phyloP scores from a whole-genome alignment of 306 rosid species.

The Oemleria cerasiformis region DNA sequence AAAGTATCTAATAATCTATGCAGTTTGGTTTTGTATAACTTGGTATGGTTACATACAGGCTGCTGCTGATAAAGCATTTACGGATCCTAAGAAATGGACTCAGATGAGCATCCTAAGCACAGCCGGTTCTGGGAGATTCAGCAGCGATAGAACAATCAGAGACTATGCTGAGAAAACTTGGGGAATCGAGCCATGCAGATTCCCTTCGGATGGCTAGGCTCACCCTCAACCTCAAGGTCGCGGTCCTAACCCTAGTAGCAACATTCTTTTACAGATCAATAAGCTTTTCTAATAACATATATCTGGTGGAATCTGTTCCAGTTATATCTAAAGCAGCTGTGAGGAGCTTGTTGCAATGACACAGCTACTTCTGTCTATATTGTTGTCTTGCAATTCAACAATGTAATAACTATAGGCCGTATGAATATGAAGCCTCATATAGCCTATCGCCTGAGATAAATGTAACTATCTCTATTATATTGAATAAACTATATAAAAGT shows the following conservation, averaged over 20 bases:
- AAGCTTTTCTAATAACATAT: neutral
- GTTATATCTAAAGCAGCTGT: neutral
- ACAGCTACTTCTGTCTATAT: neutral
- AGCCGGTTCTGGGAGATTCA: conserved; percentile 68
- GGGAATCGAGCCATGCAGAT: conserved; percentile 68
- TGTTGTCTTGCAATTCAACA: neutral
- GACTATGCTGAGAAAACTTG: conserved; percentile 64
- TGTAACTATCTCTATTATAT: too few species aligned
- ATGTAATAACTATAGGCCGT: neutral
- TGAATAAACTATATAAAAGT: too few species aligned
- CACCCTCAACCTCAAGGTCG: neutral
- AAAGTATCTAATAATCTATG: neutral
- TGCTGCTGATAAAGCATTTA: conserved; percentile 64
- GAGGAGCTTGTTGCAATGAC: neutral
- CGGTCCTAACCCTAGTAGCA: neutral
- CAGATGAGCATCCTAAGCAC: conserved; percentile 66
- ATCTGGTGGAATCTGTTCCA: neutral
- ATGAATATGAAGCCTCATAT: neutral
- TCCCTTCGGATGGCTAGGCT: conserved; percentile 43
- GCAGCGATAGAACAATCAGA: conserved; percentile 68
- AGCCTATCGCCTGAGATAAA: neutral
- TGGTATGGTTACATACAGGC: conserved; percentile 36
- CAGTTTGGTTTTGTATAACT: neutral
- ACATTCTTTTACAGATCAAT: neutral
- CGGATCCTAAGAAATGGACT: conserved; percentile 58